Conservation (phyloP, 1,284 basidiomycete species). For the Leccinum solheimii region DNA sequence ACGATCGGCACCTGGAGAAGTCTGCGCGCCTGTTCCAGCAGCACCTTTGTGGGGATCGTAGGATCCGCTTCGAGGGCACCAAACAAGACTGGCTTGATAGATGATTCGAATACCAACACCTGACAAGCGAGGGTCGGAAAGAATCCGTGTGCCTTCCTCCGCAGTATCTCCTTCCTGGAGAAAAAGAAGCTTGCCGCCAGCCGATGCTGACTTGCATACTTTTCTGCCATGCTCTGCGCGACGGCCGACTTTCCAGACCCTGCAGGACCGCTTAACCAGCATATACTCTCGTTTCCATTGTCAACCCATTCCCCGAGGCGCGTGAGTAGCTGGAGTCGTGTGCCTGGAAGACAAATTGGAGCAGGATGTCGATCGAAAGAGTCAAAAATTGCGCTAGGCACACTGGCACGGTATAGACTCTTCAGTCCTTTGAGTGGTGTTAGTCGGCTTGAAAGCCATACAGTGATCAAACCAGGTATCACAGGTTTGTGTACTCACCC, state of each 20-base stretch:
- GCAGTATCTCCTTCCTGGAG: conserved; percentile 21
- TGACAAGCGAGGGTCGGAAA: conserved; percentile 25
- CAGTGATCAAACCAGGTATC: not conserved
- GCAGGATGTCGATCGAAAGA: conserved; percentile 25
- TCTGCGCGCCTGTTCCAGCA: conserved; percentile 20
- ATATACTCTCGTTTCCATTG: conserved; percentile 10
- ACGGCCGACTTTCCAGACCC: conserved; percentile 28
- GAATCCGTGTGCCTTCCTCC: conserved; percentile 18
- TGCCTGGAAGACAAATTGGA: conserved; percentile 24
- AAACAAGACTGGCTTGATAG: conserved; percentile 14
- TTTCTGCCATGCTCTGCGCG: conserved; percentile 24
- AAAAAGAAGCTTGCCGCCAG: conserved; percentile 30
- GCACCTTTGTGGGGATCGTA: conserved; percentile 21
- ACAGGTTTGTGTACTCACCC: conserved; percentile 10
- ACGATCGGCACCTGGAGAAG: conserved; percentile 18
- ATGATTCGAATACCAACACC: conserved; percentile 13
- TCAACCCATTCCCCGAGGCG: conserved; percentile 16
- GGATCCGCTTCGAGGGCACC: conserved; percentile 15
- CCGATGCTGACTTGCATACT: conserved; percentile 15
- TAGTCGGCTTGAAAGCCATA: not conserved
- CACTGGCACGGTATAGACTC: conserved; percentile 14
- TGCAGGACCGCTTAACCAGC: conserved; percentile 26
- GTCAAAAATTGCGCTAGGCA: conserved; percentile 21
- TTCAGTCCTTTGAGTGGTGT: conserved; percentile 13
- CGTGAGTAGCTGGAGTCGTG: conserved; percentile 20